phyloP scores from a whole-genome alignment of 805 yeast species.

The Zygosaccharomyces rouxii region DNA sequence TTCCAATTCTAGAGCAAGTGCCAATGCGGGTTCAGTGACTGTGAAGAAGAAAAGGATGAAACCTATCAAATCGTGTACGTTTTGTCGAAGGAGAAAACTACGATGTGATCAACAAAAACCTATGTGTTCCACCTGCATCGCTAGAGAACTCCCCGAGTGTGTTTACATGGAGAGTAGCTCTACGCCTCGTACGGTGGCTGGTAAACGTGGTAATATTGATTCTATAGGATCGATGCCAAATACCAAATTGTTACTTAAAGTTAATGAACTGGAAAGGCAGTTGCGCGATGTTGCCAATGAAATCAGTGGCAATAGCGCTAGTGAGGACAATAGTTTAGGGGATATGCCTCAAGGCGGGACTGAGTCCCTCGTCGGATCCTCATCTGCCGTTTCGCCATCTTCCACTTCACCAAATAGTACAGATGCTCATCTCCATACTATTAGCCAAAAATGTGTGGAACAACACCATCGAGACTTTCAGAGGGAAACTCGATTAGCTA shows the following conservation, averaged over 20 bases:
- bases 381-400: not conserved
- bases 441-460: not conserved
- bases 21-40: not conserved
- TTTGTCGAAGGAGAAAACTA: slow-evolving; percentile 29
- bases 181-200: not conserved
- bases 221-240: not conserved
- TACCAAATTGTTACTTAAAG: slow-evolving; percentile 3
- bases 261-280: slow-evolving; percentile 9
- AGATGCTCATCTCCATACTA: not conserved
- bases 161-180: slow-evolving; percentile 13
- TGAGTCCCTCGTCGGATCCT: not conserved
- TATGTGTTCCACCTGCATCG: slow-evolving; percentile 26
- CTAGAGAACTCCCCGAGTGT: slow-evolving; percentile 20
- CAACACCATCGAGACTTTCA: not conserved
- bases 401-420: not conserved
- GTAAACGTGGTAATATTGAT: not conserved
- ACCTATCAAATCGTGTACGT: slow-evolving; percentile 28
- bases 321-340: not conserved
- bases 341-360: not conserved
- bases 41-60: slow-evolving; percentile 20
- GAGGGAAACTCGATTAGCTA: not conserved
- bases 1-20: not conserved
- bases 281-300: slow-evolving; percentile 2
- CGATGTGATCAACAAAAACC: slow-evolving; percentile 31
- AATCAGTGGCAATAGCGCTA: not conserved